These are phyloP conservation scores for Hyaloperonospora brassicae DNA, from an alignment of 352 stramenopile species.

Conservation along the genomic window DNA sequence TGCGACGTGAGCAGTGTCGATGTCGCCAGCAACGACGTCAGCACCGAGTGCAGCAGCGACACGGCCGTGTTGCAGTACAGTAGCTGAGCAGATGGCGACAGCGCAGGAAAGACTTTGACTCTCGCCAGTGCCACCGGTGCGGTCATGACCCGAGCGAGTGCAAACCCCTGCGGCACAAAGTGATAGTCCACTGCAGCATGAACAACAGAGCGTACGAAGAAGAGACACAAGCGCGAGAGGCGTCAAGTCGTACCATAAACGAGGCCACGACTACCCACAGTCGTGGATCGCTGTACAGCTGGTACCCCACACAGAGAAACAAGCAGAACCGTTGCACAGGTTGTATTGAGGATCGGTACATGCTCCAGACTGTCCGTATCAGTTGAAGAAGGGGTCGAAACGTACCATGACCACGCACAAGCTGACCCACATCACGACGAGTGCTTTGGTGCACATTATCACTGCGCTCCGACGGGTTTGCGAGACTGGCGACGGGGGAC, in stretches of 20 bases:
- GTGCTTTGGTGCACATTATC: slow-evolving; percentile 46
- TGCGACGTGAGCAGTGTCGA: slow-evolving; percentile 41
- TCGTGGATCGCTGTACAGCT: slow-evolving; percentile 51
- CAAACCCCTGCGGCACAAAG: slow-evolving; percentile 34
- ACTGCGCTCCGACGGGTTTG: not conserved
- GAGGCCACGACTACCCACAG: slow-evolving; percentile 59
- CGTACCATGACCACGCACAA: slow-evolving; percentile 61
- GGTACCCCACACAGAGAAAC: slow-evolving; percentile 3
- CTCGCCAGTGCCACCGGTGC: slow-evolving; percentile 29
- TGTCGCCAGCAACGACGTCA: slow-evolving; percentile 50
- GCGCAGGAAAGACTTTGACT: slow-evolving; percentile 39
- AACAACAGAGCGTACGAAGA: not conserved
- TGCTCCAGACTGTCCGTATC: too few species aligned
- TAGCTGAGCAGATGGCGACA: slow-evolving; percentile 39
- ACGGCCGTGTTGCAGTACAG: slow-evolving; percentile 71
- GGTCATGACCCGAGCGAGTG: slow-evolving; percentile 31
- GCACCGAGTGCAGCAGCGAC: slow-evolving; percentile 57
- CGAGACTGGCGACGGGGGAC: not conserved
- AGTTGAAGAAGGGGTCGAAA: too few species aligned
- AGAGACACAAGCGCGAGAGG: too few species aligned
- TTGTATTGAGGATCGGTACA: not conserved
- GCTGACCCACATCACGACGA: slow-evolving; percentile 50
- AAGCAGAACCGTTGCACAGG: slow-evolving; percentile 8
- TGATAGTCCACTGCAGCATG: not conserved
- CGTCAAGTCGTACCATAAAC: slow-evolving; percentile 32